These are phyloP conservation scores for Astraeus odoratus DNA, from an alignment of 768 basidiomycete genomes.

Conservation along the genomic window DNA sequence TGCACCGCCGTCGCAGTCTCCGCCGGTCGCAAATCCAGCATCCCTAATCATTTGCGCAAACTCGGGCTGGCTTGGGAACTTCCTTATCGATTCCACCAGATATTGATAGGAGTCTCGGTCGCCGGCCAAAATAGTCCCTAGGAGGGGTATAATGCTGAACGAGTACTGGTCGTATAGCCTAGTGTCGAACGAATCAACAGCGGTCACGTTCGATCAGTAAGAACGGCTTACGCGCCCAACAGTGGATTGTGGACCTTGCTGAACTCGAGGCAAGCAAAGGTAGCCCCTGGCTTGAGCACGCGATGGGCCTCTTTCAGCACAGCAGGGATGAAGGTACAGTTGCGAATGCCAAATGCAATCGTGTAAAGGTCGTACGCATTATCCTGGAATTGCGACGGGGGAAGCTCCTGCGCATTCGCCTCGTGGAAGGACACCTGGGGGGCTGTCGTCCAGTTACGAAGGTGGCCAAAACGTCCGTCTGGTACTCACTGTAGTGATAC, in stretches of 20 bases:
- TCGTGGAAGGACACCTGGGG: constrained; percentile 91
- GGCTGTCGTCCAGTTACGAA: constrained; percentile 39
- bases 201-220: not conserved
- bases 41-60: constrained; percentile 87
- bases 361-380: constrained; percentile 94
- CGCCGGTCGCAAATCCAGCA: constrained; percentile 73
- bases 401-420: constrained; percentile 84
- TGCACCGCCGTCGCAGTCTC: constrained; percentile 70
- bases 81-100: constrained; percentile 93
- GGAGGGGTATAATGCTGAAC: constrained; percentile 87
- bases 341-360: constrained; percentile 96
- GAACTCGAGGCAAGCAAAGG: constrained; percentile 94
- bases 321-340: constrained; percentile 87
- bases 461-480: not conserved
- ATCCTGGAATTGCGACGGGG: constrained; percentile 58
- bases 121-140: constrained; percentile 95
- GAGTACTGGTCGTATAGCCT: constrained; percentile 95
- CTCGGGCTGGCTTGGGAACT: constrained; percentile 81
- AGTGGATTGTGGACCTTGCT: constrained; percentile 87
- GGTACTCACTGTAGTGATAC: constrained; percentile 86
- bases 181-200: constrained; percentile 5
- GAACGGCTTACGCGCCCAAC: constrained; percentile 64
- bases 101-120: constrained; percentile 97
- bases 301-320: constrained; percentile 87
- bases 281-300: constrained; percentile 93